phyloP scores from a whole-genome alignment of 768 basidiomycete species.

The Tremella fuciformis region DNA sequence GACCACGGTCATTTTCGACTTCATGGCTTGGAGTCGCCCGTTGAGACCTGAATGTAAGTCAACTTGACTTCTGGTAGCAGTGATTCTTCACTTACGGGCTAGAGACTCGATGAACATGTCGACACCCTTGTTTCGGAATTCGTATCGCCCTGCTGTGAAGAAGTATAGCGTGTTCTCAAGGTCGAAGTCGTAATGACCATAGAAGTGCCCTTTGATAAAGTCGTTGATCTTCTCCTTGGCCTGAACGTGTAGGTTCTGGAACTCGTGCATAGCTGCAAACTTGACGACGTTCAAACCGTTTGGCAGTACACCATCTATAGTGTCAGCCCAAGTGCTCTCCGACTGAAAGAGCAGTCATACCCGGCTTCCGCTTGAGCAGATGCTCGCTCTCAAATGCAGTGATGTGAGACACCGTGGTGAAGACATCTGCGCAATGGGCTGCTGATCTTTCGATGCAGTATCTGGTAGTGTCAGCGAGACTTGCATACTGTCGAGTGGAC shows the following conservation, averaged over 20 bases:
- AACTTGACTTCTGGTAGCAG: too few relatives aligned
- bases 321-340: background rate
- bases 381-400: constrained; percentile 97
- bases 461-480: constrained; percentile 25
- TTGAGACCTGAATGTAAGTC: constrained; percentile 57
- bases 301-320: constrained; percentile 83
- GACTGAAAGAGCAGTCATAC: constrained; percentile 31
- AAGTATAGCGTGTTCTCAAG: constrained; percentile 73
- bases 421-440: constrained; percentile 93
- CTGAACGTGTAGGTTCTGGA: constrained; percentile 81
- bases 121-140: constrained; percentile 98
- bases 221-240: constrained; percentile 98
- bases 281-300: constrained; percentile 98
- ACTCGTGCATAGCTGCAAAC: constrained; percentile 99
- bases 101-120: constrained; percentile 99
- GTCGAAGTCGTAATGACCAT: constrained; percentile 95
- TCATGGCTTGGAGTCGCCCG: constrained; percentile 65
- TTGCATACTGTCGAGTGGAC: background rate
- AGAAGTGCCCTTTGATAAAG: constrained; percentile 95
- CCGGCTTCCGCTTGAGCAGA: constrained; percentile 86
- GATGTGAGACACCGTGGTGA: constrained; percentile 97
- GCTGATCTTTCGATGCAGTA: constrained; percentile 97
- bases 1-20: constrained; percentile 76
- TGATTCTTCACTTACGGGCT: constrained; percentile 60
- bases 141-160: constrained; percentile 99